Evolutionary conservation across 768 basidiomycete species (phyloP).

Genomic region (Calocybe cyanea): DNA sequence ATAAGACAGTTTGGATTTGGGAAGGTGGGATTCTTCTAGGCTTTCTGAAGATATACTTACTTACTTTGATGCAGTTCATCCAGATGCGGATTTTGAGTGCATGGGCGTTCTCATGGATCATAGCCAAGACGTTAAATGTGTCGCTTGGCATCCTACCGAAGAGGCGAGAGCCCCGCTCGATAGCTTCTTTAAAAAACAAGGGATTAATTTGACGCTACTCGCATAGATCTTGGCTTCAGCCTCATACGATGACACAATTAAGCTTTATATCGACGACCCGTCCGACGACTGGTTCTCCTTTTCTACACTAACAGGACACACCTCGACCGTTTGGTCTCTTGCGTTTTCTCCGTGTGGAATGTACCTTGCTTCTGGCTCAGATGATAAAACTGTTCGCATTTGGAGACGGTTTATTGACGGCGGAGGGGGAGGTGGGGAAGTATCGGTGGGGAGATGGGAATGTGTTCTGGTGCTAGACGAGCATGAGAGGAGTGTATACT

Average conservation of each 20-base stretch:
- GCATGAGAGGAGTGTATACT: constrained; percentile 77
- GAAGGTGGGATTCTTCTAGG: constrained; percentile 55
- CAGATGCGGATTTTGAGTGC: constrained; percentile 92
- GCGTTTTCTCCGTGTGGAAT: constrained; percentile 74
- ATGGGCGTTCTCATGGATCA: constrained; percentile 97
- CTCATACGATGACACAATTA: constrained; percentile 96
- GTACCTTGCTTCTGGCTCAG: constrained; percentile 85
- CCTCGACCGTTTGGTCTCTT: constrained; percentile 89
- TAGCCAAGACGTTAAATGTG: constrained; percentile 90
- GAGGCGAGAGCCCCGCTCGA: constrained; percentile 53
- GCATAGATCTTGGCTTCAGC: constrained; percentile 89
- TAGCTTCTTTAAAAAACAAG: background rate
- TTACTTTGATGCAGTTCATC: constrained; percentile 54
- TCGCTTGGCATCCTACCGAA: constrained; percentile 93
- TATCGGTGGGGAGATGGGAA: constrained; percentile 52
- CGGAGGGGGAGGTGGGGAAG: constrained; percentile 31
- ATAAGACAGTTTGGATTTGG: constrained; percentile 99
- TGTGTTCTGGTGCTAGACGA: constrained; percentile 55
- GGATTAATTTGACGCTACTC: constrained; percentile 12
- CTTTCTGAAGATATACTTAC: constrained; percentile 1
- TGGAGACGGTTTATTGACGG: constrained; percentile 47
- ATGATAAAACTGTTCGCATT: constrained; percentile 78
- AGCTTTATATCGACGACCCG: constrained; percentile 90
- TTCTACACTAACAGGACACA: constrained; percentile 74
- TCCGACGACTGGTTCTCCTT: constrained; percentile 93